phyloP scores from a whole-genome alignment of 371 early-diverging fungal genomes.

The Chytridium lagenaria region DNA sequence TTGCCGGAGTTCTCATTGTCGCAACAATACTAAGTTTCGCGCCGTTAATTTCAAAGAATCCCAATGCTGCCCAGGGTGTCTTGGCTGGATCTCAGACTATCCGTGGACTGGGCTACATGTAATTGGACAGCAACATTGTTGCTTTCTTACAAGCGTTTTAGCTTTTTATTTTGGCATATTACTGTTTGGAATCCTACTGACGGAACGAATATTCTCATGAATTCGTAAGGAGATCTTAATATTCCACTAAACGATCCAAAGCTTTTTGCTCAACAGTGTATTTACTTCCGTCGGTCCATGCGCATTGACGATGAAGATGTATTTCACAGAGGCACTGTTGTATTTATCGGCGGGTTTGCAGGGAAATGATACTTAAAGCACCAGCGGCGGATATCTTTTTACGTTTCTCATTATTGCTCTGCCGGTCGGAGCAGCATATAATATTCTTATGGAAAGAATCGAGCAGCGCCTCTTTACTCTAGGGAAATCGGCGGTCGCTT shows the following conservation, averaged over 20 bases:
- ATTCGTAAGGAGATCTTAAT: not conserved
- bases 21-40: not conserved
- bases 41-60: not conserved
- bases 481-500: too few species aligned
- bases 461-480: not conserved
- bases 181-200: not conserved
- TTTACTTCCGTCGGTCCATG: not conserved
- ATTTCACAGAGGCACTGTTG: not conserved
- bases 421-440: not conserved
- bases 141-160: not conserved
- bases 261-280: not conserved
- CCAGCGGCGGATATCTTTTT: not conserved
- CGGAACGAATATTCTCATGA: not conserved
- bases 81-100: not conserved
- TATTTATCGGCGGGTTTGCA: not conserved
- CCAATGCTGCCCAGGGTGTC: not conserved
- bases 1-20: not conserved
- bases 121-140: too few species aligned
- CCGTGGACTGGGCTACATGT: too few species aligned
- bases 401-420: not conserved
- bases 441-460: not conserved
- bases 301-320: not conserved
- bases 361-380: not conserved
- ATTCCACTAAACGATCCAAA: not conserved
- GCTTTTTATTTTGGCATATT: not conserved